Percentiles rank a stretch among this genome's conserved stretches.
Conservation (phyloP, 2,329 filamentous ascomycete species). For the Monilinia polystroma region DNA sequence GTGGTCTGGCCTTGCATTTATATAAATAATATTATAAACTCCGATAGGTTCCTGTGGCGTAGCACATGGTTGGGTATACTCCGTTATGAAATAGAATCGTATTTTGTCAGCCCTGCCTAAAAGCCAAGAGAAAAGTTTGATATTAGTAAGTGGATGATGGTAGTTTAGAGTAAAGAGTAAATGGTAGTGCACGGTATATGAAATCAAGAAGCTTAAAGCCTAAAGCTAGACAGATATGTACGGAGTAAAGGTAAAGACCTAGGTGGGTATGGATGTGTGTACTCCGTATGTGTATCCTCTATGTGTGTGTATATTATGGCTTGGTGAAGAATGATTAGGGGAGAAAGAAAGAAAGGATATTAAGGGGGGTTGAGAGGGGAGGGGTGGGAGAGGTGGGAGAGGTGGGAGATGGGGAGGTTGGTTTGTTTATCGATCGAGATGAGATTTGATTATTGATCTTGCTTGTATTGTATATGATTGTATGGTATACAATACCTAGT, state of each 20-base stretch:
- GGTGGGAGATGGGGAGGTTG: background rate
- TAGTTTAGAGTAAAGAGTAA: no score
- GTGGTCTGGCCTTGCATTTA: slow-evolving; percentile 7
- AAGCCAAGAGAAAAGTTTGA: slow-evolving; percentile 1
- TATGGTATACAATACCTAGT: no score
- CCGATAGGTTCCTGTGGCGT: slow-evolving; percentile 19
- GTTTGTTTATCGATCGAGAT: background rate
- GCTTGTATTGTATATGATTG: no score
- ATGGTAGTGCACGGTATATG: background rate
- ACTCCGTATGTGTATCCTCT: no score
- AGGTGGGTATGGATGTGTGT: no score
- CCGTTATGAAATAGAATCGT: background rate
- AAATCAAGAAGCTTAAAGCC: background rate
- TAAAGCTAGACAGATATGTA: background rate
- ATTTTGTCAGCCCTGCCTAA: slow-evolving; percentile 17
- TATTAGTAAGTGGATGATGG: background rate
- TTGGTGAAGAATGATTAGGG: background rate
- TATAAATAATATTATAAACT: background rate
- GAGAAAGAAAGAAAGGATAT: no score
- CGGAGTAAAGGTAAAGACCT: no score
- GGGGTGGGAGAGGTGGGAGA: background rate
- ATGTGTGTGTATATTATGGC: background rate
- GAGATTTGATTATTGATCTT: no score
- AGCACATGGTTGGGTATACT: background rate
- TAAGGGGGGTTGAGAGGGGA: no score